Evolutionary conservation across 177 flowering plant species (phyloP), one percentile per base, ranked within the genome.

Genomic region (Vitis hybrid): DNA sequence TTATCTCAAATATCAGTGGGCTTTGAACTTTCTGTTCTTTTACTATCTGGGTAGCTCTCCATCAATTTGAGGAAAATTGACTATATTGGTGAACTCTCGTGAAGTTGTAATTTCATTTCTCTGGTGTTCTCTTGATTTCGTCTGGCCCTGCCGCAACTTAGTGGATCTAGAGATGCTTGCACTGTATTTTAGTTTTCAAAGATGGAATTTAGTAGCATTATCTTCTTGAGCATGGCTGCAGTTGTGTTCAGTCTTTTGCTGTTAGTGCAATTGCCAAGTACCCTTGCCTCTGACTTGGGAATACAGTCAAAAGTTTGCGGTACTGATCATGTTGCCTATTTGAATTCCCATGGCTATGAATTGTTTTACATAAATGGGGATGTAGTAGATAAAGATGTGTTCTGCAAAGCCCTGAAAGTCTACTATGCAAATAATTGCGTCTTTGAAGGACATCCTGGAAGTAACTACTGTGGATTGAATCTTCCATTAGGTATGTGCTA

Each of bases 321-420:
- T 48, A 65, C 58, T 49, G 78, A 78, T 77, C 71, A 21, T 63
- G 15, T 86, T 11, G 66, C 79, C 32, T 80, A 79, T 72, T 77
- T 75, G 30, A 70, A 62, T 65, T 77, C 78, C 64, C 46, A 58
- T 57, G 82, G 78, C 18, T 49, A 52, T 11, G 78, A 83, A 61
- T 72, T 73, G 57, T 83, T 83, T 73, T 81, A 75, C 73, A 71
- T 88, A 63, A 82, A 90, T 70, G 89, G 86, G 57, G 61, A 73
- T 69, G 32, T 75, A 10, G 84, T 83, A 24, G 88, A 78, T 59
- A 82, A 73, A 70, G 65, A 64, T 65, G 50, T 70, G 9, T 89
- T 87, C 76, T 90, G 93, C 69, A 63, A 79, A 52, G 72, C 77
- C 49, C 78, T 92, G n/a, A 71, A 73, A 9, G 63, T 63, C 69